A percentile compares a stretch with the other conserved stretches of the same genome.
These are phyloP conservation scores for Boletus vermiculosoides DNA, from an alignment of 768 basidiomycete genomes.

Conservation along the genomic window DNA sequence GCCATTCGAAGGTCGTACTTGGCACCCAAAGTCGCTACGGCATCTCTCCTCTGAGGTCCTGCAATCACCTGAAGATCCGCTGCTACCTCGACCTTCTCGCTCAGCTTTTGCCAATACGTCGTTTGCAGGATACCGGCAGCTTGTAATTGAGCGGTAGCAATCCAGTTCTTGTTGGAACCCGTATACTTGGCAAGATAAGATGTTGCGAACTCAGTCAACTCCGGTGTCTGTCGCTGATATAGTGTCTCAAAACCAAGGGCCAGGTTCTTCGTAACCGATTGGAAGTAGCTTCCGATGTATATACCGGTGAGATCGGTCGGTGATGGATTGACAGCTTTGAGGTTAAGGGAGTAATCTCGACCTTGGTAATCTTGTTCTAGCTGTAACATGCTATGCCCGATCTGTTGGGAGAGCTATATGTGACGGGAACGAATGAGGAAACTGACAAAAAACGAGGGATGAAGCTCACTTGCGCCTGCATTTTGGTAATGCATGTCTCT, in stretches of 20 bases:
- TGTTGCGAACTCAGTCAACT: slow-evolving; percentile 64
- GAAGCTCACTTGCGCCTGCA: slow-evolving; percentile 76
- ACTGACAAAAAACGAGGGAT: neutral
- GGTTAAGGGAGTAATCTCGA: slow-evolving; percentile 79
- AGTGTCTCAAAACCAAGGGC: slow-evolving; percentile 86
- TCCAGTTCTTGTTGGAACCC: slow-evolving; percentile 73
- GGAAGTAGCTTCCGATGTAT: slow-evolving; percentile 88
- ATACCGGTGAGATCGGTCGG: slow-evolving; percentile 86
- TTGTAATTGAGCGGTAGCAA: slow-evolving; percentile 89
- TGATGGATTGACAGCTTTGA: slow-evolving; percentile 90
- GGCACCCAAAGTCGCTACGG: slow-evolving; percentile 89
- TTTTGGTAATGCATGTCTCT: slow-evolving; percentile 71
- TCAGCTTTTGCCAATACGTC: slow-evolving; percentile 95
- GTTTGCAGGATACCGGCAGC: slow-evolving; percentile 80
- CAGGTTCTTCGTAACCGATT: slow-evolving; percentile 87
- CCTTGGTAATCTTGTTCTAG: slow-evolving; percentile 94
- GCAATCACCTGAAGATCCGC: slow-evolving; percentile 87
- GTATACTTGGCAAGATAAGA: slow-evolving; percentile 85
- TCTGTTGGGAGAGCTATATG: slow-evolving; percentile 66
- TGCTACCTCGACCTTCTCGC: slow-evolving; percentile 96
- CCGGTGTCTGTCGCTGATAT: slow-evolving; percentile 75
- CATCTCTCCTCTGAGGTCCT: slow-evolving; percentile 79
- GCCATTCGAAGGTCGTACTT: slow-evolving; percentile 96
- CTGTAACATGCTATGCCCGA: slow-evolving; percentile 88
- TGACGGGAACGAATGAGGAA: slow-evolving; percentile 12